A percentile compares a stretch with the other conserved stretches of the same genome.
These are phyloP conservation scores for Penicillium capsulatum DNA, from an alignment of 2,329 filamentous ascomycete species.

Conservation along the genomic window DNA sequence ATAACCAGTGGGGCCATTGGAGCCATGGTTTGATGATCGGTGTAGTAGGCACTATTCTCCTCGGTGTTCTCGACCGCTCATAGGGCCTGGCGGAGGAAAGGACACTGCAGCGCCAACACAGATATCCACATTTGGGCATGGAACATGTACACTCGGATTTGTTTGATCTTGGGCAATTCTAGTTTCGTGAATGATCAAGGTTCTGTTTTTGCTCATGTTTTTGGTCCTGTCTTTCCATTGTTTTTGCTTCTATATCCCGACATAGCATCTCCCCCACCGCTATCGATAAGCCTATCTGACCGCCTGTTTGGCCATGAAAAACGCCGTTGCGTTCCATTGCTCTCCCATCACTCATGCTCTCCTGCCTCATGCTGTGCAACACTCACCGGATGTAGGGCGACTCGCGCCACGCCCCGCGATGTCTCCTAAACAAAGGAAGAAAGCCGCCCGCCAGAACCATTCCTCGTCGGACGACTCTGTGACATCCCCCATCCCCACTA, in stretches of 20 bases:
- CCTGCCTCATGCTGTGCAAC: constrained; percentile 14
- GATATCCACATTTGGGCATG: constrained; percentile 14
- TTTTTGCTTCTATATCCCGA: constrained; percentile 11
- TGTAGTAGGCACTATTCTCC: constrained; percentile 29
- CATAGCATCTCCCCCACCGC: constrained; percentile 2
- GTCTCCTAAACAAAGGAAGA: constrained; percentile 46
- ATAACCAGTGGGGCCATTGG: constrained; percentile 50
- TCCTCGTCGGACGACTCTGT: constrained; percentile 29
- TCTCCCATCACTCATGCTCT: constrained; percentile 3
- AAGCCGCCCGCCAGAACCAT: constrained; percentile 34
- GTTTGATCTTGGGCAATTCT: background rate
- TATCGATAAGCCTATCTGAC: constrained; percentile 24
- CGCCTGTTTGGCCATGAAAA: constrained; percentile 21
- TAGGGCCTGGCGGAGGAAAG: no score
- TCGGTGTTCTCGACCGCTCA: constrained; percentile 14
- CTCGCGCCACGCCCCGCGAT: constrained; percentile 38
- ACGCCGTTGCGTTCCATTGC: constrained; percentile 4
- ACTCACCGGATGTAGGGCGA: constrained; percentile 25
- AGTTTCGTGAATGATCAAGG: no score
- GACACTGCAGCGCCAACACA: constrained; percentile 4
- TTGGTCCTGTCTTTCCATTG: no score
- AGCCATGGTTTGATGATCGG: constrained; percentile 44
- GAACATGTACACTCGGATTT: background rate
- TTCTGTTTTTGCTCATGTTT: no score
- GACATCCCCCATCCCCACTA: constrained; percentile 37